Evolutionary conservation across 345 rosid species (phyloP).

Genomic region (Passiflora organensis): DNA sequence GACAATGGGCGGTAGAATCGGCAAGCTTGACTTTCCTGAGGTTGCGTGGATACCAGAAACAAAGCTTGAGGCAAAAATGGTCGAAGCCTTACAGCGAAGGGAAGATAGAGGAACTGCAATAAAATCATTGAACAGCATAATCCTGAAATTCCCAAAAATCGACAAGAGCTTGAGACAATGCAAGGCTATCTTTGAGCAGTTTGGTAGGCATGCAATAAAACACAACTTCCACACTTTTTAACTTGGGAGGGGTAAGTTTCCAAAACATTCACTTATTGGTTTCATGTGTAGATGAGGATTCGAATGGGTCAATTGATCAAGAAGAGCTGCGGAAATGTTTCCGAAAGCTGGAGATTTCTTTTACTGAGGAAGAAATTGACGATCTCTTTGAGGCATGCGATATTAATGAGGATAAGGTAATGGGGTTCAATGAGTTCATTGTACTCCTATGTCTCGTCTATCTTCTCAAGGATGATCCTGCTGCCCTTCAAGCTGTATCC

Average conservation of each 20-base stretch:
- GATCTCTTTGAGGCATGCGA: slow-evolving; percentile 85
- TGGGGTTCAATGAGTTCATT: slow-evolving; percentile 81
- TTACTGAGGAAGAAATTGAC: slow-evolving; percentile 70
- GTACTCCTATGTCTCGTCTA: slow-evolving; percentile 88
- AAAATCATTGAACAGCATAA: slow-evolving; percentile 76
- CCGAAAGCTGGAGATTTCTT: slow-evolving; percentile 57
- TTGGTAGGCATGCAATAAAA: slow-evolving; percentile 43
- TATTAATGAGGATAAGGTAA: slow-evolving; percentile 68
- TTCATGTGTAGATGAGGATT: slow-evolving; percentile 79
- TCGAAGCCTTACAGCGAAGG: slow-evolving; percentile 68
- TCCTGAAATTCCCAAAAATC: slow-evolving; percentile 89
- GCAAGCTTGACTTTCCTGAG: slow-evolving; percentile 36
- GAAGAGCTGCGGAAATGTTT: slow-evolving; percentile 73
- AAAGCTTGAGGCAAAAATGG: slow-evolving; percentile 78
- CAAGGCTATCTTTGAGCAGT: slow-evolving; percentile 75
- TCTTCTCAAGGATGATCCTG: slow-evolving; percentile 72
- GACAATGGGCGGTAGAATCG: slow-evolving; percentile 60
- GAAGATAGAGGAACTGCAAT: slow-evolving; percentile 54
- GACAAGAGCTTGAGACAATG: slow-evolving; percentile 74
- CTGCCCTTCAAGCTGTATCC: slow-evolving; percentile 58
- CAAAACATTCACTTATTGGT: background rate
- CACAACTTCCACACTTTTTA: background rate
- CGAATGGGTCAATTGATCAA: slow-evolving; percentile 72
- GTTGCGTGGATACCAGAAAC: slow-evolving; percentile 55
- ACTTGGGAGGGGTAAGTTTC: background rate